A percentile compares a stretch with the other conserved stretches of the same genome.
Evolutionary conservation across 225 moss, liverwort and hornwort species (phyloP).

Genomic region (Sphagnum tenellum): DNA sequence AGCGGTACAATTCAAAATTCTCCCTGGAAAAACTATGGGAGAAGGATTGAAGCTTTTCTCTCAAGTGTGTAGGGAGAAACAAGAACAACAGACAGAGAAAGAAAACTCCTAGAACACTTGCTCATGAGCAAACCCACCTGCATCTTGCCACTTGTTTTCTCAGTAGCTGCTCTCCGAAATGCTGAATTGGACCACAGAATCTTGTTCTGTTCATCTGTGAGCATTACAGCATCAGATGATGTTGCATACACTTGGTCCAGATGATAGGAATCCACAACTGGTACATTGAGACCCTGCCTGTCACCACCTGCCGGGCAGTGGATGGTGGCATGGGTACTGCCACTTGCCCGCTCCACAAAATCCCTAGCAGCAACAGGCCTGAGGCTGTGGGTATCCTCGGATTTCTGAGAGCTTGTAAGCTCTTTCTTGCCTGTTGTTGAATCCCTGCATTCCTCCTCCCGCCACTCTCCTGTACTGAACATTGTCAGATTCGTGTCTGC

Average conservation of each 20-base stretch:
- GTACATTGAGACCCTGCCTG: constrained; percentile 4
- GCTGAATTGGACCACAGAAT: constrained; percentile 64
- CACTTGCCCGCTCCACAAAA: constrained; percentile 6
- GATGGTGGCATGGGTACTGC: constrained; percentile 6
- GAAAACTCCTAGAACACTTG: too few species aligned
- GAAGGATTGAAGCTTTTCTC: too few species aligned
- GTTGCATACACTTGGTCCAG: constrained; percentile 58
- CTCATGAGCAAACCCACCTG: constrained; percentile 17
- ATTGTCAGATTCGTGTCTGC: constrained; percentile 39
- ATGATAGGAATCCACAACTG: constrained; percentile 28
- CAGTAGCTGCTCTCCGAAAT: constrained; percentile 41
- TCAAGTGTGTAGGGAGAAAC: too few species aligned
- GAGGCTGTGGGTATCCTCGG: constrained; percentile 1
- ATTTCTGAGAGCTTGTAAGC: neutral
- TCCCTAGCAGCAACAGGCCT: neutral
- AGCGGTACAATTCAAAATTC: too few species aligned
- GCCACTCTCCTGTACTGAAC: constrained; percentile 26
- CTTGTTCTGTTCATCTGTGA: constrained; percentile 34
- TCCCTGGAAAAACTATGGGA: too few species aligned
- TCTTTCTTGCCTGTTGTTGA: neutral
- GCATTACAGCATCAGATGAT: constrained; percentile 61
- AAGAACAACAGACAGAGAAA: too few species aligned
- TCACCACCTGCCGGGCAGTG: constrained; percentile 6
- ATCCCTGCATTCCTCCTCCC: constrained; percentile 8
- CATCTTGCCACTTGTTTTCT: constrained; percentile 42